Evolutionary conservation across 148 eudicot genomes (phyloP), one percentile per base, ranked within the genome.

Genomic region (Amaranthus palmeri): DNA sequence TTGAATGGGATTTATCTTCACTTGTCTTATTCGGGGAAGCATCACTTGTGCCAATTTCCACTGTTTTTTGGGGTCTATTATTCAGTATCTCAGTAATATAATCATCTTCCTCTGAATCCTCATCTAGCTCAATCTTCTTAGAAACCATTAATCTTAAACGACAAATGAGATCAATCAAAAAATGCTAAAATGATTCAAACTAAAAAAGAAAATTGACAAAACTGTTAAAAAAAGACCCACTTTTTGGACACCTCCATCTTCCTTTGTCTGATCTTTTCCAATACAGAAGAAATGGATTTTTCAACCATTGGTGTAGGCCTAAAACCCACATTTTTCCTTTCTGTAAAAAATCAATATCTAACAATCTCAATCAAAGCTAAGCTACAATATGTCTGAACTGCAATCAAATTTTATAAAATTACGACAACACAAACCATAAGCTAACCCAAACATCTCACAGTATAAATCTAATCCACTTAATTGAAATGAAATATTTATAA

Each of bases 231-330:
- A 25, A 25, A 25, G 36, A 75, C 86, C 73, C 75, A 90, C 98
- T 85, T 91, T 76, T 82, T 83, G 18, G 86, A 85, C 49, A 93
- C 67, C 81, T 93, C 91, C 75, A 84, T 78, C 82, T 91, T 93
- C 76, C 98, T 86, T 75, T 84, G 82, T 70, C 97, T 84, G 62
- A 93, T 93, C 85, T 86, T 93, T 84, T 89, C 96, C 75, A 93
- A 77, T 15, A 93, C 80, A 0, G 92, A 91, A 11, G 98, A 91
- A 77, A 93, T 83, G 3, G 98, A 91, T 70, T 86, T 93, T 50
- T 81, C 81, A 46, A 84, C 91, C 72, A 85, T 77, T 25, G 88
- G 85, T 56, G 82, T 59, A 57, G 98, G 85, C 73, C 88, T 88
- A 73, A 93, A 91, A 12, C 84, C 83, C 67, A 86, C 97, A 76